Evolutionary conservation across 2,329 filamentous ascomycete genomes (phyloP).

Genomic region (Cladosporium austrohemisphaericum): DNA sequence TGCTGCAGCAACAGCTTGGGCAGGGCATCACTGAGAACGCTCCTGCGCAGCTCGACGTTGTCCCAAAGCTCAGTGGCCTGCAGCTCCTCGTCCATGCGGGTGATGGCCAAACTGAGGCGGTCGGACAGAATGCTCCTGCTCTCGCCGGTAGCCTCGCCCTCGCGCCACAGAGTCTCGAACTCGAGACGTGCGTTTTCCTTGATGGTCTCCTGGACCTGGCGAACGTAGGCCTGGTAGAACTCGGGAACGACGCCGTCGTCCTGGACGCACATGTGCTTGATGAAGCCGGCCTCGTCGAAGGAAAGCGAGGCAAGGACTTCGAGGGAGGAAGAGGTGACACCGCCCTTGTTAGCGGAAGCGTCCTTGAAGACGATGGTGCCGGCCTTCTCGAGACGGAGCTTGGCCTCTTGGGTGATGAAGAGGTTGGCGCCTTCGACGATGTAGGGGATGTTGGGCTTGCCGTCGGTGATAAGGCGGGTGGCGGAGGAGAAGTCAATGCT

Average conservation of each 20-base stretch:
- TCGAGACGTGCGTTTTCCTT: conserved; percentile 87
- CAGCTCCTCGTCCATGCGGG: conserved; percentile 92
- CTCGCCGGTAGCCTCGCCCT: conserved; percentile 76
- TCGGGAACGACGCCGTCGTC: conserved; percentile 74
- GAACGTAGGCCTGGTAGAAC: conserved; percentile 93
- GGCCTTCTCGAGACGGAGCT: conserved; percentile 90
- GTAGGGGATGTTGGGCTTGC: conserved; percentile 83
- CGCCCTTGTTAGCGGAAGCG: conserved; percentile 96
- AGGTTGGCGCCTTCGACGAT: conserved; percentile 97
- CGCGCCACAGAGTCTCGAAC: conserved; percentile 97
- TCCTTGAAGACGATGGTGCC: conserved; percentile 96
- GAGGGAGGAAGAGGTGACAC: conserved; percentile 93
- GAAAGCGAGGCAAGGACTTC: conserved; percentile 92
- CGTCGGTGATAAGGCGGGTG: conserved; percentile 81
- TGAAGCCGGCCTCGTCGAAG: conserved; percentile 86
- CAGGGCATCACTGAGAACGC: conserved; percentile 79
- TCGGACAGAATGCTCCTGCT: conserved; percentile 86
- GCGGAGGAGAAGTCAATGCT: conserved; percentile 91
- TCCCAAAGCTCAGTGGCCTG: conserved; percentile 91
- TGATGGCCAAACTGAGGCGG: conserved; percentile 86
- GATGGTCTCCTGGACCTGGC: conserved; percentile 85
- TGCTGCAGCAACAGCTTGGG: conserved; percentile 79
- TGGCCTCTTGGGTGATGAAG: conserved; percentile 98
- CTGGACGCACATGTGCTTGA: conserved; percentile 85
- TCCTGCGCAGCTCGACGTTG: conserved; percentile 70